A percentile compares a stretch with the other conserved stretches of the same genome.
Evolutionary conservation across 2,329 filamentous ascomycete genomes (phyloP).

Genomic region (Monilinia fructicola): DNA sequence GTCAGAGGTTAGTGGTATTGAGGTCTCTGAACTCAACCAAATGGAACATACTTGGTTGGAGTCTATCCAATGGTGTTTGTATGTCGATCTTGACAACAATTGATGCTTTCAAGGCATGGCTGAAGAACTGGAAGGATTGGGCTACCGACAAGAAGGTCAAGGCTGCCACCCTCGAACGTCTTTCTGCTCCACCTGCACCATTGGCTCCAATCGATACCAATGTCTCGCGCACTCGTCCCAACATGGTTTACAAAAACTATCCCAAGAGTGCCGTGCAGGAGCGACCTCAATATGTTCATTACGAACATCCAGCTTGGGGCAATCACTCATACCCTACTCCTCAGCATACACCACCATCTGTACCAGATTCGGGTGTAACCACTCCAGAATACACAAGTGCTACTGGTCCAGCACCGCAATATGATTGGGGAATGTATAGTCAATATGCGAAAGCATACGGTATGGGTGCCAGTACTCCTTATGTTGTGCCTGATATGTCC

Average conservation of each 20-base stretch:
- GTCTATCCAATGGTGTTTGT: constrained; percentile 66
- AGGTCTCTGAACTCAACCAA: constrained; percentile 64
- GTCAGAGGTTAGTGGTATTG: constrained; percentile 73
- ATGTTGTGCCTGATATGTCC: constrained; percentile 33
- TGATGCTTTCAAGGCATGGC: constrained; percentile 64
- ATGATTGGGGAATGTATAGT: constrained; percentile 53
- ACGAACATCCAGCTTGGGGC: constrained; percentile 39
- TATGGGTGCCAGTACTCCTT: constrained; percentile 45
- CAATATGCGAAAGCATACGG: constrained; percentile 43
- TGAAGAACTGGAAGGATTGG: constrained; percentile 65
- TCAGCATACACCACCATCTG: constrained; percentile 53
- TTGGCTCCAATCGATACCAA: constrained; percentile 58
- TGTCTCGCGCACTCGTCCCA: constrained; percentile 48
- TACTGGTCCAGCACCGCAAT: constrained; percentile 50
- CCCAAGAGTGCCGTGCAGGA: constrained; percentile 46
- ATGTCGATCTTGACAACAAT: constrained; percentile 62
- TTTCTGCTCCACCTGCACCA: constrained; percentile 40
- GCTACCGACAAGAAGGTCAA: constrained; percentile 47
- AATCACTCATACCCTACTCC: constrained; percentile 38
- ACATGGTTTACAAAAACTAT: constrained; percentile 48
- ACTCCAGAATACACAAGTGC: constrained; percentile 54
- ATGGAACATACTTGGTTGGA: constrained; percentile 69
- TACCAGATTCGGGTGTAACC: constrained; percentile 52
- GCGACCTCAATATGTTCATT: constrained; percentile 37
- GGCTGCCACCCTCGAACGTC: constrained; percentile 42